These are phyloP conservation scores for Chalciporus chontae DNA, from an alignment of 768 basidiomycete species.

Conservation along the genomic window DNA sequence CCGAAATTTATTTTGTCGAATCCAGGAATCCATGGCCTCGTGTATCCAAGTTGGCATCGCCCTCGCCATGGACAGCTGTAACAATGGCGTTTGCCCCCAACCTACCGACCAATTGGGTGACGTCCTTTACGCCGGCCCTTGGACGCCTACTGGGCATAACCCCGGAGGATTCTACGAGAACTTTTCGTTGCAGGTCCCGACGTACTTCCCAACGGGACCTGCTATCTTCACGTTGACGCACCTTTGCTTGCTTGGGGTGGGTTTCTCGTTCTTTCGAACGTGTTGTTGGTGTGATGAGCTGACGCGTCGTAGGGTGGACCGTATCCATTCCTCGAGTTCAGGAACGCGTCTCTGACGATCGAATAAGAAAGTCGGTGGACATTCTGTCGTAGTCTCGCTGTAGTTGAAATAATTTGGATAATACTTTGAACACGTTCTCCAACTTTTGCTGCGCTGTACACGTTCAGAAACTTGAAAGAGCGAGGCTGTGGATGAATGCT, in stretches of 20 bases:
- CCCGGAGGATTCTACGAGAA: slow-evolving; percentile 27
- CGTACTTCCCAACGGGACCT: slow-evolving; percentile 10
- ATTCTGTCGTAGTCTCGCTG: background rate
- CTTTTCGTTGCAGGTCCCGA: slow-evolving; percentile 20
- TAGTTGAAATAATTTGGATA: background rate
- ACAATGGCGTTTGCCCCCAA: slow-evolving; percentile 20
- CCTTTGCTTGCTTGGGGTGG: slow-evolving; percentile 28
- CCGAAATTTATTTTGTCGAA: background rate
- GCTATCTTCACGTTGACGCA: slow-evolving; percentile 31
- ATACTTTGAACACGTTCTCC: background rate
- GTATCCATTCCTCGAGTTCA: slow-evolving; percentile 27
- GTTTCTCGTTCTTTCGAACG: background rate
- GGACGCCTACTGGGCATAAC: slow-evolving; percentile 19
- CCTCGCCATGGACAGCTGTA: slow-evolving; percentile 20
- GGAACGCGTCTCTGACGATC: slow-evolving; percentile 23
- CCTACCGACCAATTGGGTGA: slow-evolving; percentile 18
- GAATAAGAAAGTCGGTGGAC: background rate
- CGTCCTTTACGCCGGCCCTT: slow-evolving; percentile 29
- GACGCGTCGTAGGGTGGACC: slow-evolving; percentile 19
- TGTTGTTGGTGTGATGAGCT: background rate
- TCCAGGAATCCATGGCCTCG: slow-evolving; percentile 16
- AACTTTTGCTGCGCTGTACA: background rate
- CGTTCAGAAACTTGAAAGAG: too few relatives aligned
- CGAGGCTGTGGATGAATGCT: too few relatives aligned
- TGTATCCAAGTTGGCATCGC: slow-evolving; percentile 31